phyloP scores from a whole-genome alignment of 306 rosid species.

The Prunus mongolica region DNA sequence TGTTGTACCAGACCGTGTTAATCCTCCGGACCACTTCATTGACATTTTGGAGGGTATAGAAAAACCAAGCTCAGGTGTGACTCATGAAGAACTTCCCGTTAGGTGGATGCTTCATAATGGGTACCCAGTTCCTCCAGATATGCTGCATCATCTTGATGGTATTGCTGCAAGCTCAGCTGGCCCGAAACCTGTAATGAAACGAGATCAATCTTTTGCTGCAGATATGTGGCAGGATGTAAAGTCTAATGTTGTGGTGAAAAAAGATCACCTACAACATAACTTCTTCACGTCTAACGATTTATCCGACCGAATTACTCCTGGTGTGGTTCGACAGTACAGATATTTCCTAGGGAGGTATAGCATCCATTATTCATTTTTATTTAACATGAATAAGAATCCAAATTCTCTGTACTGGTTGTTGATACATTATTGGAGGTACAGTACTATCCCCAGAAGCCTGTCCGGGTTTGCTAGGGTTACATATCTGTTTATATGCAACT shows the following conservation, averaged over 20 bases:
- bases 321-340: constrained; percentile 58
- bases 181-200: constrained; percentile 30
- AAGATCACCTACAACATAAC: constrained; percentile 42
- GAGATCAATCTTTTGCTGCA: constrained; percentile 50
- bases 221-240: constrained; percentile 65
- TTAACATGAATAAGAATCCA: neutral
- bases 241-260: constrained; percentile 38
- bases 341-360: constrained; percentile 69
- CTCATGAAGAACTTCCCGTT: constrained; percentile 61
- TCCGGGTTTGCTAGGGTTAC: neutral
- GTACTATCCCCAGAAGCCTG: constrained; percentile 8
- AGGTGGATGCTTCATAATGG: constrained; percentile 88
- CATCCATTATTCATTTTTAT: constrained; percentile 12
- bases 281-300: constrained; percentile 47
- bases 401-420: neutral
- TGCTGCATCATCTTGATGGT: constrained; percentile 61
- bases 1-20: constrained; percentile 67
- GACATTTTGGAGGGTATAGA: constrained; percentile 75
- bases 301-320: constrained; percentile 64
- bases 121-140: constrained; percentile 65
- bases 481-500: neutral
- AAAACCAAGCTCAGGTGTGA: constrained; percentile 51
- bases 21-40: constrained; percentile 84
- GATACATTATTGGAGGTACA: neutral
- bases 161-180: constrained; percentile 45